Base-by-base conservation (phyloP, 805 yeast species). In the Jamesozyma piceae region DNA sequence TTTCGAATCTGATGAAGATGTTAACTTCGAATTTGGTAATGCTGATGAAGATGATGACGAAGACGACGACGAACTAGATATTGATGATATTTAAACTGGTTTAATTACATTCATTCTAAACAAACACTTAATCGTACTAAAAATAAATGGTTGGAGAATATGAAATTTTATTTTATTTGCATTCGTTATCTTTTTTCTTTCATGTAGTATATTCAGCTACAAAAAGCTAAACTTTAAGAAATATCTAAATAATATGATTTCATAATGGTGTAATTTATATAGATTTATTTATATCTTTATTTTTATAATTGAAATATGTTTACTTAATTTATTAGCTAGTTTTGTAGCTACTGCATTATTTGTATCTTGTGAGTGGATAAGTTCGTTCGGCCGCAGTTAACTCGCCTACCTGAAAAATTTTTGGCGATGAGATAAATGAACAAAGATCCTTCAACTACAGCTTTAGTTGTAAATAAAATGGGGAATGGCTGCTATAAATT, bases 11-110 rank as follows among this genome's bases (percentile, higher is more conserved):
- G 97, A 89, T 48, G 97, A 89, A 55, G 98, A 92, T 58, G 95
- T 88, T 65, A 90, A 90, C 78, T 88, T 90, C 68, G 97, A 90
- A 72, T 92, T 92, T 68, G 97, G 96, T 66, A 89, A 82, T 61
- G 95, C 85, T 48, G 87, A 84, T 50, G 88, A 78, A 46, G 84
- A 76, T 43, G 88, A 78, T 20, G 88, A 76, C 13, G 89, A 80
- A 31, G 86, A 73, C 27, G 77, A 66, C 24, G 72, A 65, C 35
- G 79, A 74, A 39, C 77, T 88, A 65, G 95, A 89, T 71, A 89
- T 92, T 61, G 97, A 90, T 68, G 97, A 92, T 69, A 89, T 90
- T 65, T 90, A 77, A 68, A 35, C 37, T 32, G n/a, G 14, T 14
- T 33, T 33, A 18, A 20, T 14, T 14, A 37, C 17, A 27, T 4